phyloP scores from a whole-genome alignment of 495 filamentous ascomycete species.

The Umbilicaria muhlenbergii region DNA sequence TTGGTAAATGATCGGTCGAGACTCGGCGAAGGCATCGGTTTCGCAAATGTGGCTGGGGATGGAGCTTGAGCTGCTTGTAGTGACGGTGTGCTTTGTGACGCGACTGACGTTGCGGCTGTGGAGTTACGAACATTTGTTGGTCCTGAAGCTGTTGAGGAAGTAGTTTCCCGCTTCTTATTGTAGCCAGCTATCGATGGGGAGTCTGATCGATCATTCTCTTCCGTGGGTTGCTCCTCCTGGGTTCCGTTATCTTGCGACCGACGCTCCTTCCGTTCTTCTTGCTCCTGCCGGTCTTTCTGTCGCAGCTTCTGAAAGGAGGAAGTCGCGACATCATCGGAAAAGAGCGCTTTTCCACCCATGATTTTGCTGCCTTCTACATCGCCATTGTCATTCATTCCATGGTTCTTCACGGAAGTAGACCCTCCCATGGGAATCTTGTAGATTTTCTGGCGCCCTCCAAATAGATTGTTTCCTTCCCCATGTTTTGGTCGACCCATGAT shows the following conservation, averaged over 20 bases:
- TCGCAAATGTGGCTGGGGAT: conserved; percentile 21
- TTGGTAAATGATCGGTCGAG: conserved; percentile 39
- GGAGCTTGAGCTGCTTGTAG: conserved; percentile 19
- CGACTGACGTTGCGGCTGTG: conserved; percentile 82
- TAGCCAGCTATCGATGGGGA: conserved; percentile 46
- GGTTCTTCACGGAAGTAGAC: conserved; percentile 24
- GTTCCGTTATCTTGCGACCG: no score
- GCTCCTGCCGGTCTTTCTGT: conserved; percentile 38
- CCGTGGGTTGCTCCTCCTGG: conserved; percentile 21
- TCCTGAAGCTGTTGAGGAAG: conserved; percentile 71
- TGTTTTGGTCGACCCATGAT: conserved; percentile 76
- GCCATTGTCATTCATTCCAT: conserved; percentile 9
- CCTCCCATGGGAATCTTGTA: conserved; percentile 65
- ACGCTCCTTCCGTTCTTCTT: conserved; percentile 11
- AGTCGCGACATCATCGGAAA: conserved; percentile 70
- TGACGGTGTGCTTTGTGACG: conserved; percentile 49
- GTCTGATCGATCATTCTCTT: conserved; percentile 21
- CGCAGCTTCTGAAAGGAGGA: conserved; percentile 66
- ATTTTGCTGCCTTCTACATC: conserved; percentile 27
- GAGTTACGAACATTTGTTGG: conserved; percentile 56
- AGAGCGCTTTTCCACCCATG: conserved; percentile 56
- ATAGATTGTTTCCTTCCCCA: conserved; percentile 82
- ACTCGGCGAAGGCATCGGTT: conserved; percentile 9
- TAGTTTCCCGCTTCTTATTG: conserved; percentile 66
- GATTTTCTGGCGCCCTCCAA: conserved; percentile 91